Evolutionary conservation across 139 green algal genomes (phyloP).

Genomic region (Chlamydomonas sp.): DNA sequence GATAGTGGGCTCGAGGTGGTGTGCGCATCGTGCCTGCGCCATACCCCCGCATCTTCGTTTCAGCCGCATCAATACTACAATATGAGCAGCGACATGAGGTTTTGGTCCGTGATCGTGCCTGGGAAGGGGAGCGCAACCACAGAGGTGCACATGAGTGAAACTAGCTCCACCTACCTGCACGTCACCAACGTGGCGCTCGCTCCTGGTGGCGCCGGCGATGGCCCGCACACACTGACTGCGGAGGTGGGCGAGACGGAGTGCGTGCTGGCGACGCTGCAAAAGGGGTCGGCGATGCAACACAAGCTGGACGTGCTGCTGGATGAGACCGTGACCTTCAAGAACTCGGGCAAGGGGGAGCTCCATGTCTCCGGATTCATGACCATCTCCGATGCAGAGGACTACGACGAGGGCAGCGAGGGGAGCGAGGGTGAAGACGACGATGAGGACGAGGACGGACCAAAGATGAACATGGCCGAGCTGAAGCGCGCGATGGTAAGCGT

Average conservation of each 20-base stretch:
- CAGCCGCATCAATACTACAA: too few species aligned
- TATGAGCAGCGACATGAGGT: conserved; percentile 1
- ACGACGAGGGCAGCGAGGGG: not conserved
- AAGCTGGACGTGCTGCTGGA: conserved; percentile 8
- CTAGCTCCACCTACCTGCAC: not conserved
- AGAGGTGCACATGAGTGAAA: not conserved
- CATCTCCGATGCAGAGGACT: not conserved
- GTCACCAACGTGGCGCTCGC: not conserved
- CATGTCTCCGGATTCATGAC: not conserved
- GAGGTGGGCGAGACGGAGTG: not conserved
- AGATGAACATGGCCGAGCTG: not conserved
- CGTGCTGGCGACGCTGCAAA: not conserved
- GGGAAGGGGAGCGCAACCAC: not conserved
- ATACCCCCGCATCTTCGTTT: too few species aligned
- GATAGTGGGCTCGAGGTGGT: too few species aligned
- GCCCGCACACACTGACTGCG: not conserved
- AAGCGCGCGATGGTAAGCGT: not conserved
- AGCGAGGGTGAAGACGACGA: too few species aligned
- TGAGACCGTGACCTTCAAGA: conserved; percentile 3
- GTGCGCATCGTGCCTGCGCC: too few species aligned
- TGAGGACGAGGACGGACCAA: conserved; percentile 7
- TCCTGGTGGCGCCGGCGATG: not conserved
- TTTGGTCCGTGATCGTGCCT: not conserved
- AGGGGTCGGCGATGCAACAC: not conserved
- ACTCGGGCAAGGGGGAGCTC: not conserved